Percentiles rank a stretch among this genome's conserved stretches.
Conservation (phyloP, 2,329 filamentous ascomycete species). For the Neurospora sp. region DNA sequence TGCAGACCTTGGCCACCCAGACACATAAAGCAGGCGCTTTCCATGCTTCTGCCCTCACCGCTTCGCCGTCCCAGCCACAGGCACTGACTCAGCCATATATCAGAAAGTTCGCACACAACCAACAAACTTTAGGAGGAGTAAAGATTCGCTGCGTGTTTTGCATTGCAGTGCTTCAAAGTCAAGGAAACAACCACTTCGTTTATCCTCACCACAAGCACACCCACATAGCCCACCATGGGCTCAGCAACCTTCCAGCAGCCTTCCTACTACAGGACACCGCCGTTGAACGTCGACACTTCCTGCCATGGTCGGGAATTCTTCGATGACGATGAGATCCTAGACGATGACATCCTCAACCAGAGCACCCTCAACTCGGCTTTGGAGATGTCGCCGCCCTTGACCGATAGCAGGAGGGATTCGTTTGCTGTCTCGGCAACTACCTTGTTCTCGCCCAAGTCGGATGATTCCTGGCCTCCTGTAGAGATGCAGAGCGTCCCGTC, state of each 20-base stretch:
- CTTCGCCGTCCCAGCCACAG: constrained; percentile 10
- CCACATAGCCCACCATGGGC: constrained; percentile 32
- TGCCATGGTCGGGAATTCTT: constrained; percentile 44
- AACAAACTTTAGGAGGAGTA: constrained; percentile 1
- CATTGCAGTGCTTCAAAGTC: constrained; percentile 6
- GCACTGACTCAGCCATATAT: constrained; percentile 18
- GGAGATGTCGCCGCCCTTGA: constrained; percentile 54
- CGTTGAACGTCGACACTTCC: constrained; percentile 41
- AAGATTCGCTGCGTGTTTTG: constrained; percentile 2
- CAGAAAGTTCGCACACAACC: constrained; percentile 15
- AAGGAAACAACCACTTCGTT: constrained; percentile 1
- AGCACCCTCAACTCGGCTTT: constrained; percentile 49
- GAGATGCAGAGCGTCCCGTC: constrained; percentile 55
- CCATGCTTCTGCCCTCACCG: constrained; percentile 17
- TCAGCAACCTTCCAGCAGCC: constrained; percentile 39
- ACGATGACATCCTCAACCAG: constrained; percentile 51
- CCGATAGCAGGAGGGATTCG: constrained; percentile 52
- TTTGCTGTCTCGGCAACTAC: constrained; percentile 43
- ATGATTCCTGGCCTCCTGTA: constrained; percentile 49
- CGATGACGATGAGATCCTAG: constrained; percentile 52
- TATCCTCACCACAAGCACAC: constrained; percentile 8
- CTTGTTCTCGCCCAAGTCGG: constrained; percentile 55
- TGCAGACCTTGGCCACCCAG: constrained; percentile 12
- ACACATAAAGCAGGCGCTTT: constrained; percentile 15
- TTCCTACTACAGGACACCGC: constrained; percentile 38